These are phyloP conservation scores for Avicennia marina DNA, from an alignment of 257 asterid genomes.

Conservation along the genomic window DNA sequence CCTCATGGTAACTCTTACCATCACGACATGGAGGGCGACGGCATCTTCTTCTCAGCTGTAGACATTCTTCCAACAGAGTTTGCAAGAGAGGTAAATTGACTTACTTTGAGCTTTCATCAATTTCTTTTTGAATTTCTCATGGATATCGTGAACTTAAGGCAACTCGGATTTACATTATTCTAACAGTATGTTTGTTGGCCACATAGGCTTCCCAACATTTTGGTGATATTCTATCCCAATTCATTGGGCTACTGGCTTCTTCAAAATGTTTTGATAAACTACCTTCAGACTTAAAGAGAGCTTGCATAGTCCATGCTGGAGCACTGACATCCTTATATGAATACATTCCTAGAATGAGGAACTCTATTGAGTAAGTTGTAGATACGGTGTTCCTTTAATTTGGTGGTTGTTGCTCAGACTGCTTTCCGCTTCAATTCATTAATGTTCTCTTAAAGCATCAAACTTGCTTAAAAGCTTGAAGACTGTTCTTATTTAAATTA, in stretches of 20 bases:
- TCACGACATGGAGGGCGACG: slow-evolving; percentile 73
- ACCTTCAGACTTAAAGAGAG: slow-evolving; percentile 75
- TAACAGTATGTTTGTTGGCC: slow-evolving; percentile 16
- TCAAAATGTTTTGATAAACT: slow-evolving; percentile 42
- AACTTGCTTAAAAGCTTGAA: not conserved
- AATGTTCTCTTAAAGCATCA: not conserved
- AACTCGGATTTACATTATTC: slow-evolving; percentile 8
- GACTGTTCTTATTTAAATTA: not conserved
- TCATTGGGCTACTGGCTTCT: slow-evolving; percentile 74
- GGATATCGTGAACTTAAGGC: not conserved
- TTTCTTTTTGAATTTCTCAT: slow-evolving; percentile 6
- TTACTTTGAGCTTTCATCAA: slow-evolving; percentile 2
- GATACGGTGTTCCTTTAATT: slow-evolving; percentile 10
- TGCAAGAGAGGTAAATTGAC: slow-evolving; percentile 72
- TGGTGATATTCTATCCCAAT: slow-evolving; percentile 77
- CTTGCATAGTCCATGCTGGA: slow-evolving; percentile 83
- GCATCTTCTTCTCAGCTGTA: slow-evolving; percentile 82
- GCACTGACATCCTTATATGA: slow-evolving; percentile 64
- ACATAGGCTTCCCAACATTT: slow-evolving; percentile 92
- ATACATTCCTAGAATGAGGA: slow-evolving; percentile 86
- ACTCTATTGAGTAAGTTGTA: slow-evolving; percentile 64
- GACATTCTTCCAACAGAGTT: slow-evolving; percentile 97
- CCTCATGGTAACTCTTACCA: slow-evolving; percentile 64
- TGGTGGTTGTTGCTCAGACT: not conserved
- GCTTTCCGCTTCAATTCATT: not conserved